phyloP scores from a whole-genome alignment of 768 basidiomycete genomes.

The Hemileccinum impolitum region DNA sequence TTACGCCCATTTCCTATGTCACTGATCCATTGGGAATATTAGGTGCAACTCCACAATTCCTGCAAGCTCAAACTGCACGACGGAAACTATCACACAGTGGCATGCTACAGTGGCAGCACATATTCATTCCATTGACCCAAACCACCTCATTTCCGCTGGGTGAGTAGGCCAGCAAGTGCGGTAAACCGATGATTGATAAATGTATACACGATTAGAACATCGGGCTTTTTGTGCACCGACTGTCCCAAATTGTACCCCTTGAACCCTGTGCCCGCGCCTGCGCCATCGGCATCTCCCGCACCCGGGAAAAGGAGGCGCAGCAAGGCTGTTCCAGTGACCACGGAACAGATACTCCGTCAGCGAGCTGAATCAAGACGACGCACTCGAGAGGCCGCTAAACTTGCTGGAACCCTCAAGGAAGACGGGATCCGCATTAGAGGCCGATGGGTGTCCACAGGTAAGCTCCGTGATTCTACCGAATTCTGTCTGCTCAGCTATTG shows the following conservation, averaged over 20 bases:
- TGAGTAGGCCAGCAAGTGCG: conserved; percentile 27
- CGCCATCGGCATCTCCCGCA: conserved; percentile 40
- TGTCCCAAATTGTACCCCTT: conserved; percentile 55
- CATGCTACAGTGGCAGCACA: conserved; percentile 44
- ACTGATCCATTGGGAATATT: conserved; percentile 2
- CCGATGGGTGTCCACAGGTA: conserved; percentile 56
- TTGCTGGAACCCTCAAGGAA: conserved; percentile 29
- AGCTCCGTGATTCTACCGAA: conserved; percentile 9
- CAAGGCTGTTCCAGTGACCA: conserved; percentile 42
- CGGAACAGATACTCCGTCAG: conserved; percentile 44
- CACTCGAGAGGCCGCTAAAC: conserved; percentile 35
- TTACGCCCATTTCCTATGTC: not conserved
- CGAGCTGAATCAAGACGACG: conserved; percentile 48
- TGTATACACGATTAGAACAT: conserved; percentile 32
- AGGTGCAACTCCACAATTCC: conserved; percentile 59
- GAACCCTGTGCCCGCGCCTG: conserved; percentile 27
- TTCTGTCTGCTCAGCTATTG: conserved; percentile 1
- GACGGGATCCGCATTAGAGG: conserved; percentile 54
- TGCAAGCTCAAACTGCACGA: conserved; percentile 41
- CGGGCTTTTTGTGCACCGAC: conserved; percentile 56
- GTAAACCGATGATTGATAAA: not conserved
- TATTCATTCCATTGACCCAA: conserved; percentile 49
- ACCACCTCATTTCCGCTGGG: conserved; percentile 66
- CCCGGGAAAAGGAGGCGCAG: conserved; percentile 38
- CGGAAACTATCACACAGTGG: conserved; percentile 56